Evolutionary conservation across 495 filamentous ascomycete species (phyloP).

Genomic region (Penicillium verhagenii): DNA sequence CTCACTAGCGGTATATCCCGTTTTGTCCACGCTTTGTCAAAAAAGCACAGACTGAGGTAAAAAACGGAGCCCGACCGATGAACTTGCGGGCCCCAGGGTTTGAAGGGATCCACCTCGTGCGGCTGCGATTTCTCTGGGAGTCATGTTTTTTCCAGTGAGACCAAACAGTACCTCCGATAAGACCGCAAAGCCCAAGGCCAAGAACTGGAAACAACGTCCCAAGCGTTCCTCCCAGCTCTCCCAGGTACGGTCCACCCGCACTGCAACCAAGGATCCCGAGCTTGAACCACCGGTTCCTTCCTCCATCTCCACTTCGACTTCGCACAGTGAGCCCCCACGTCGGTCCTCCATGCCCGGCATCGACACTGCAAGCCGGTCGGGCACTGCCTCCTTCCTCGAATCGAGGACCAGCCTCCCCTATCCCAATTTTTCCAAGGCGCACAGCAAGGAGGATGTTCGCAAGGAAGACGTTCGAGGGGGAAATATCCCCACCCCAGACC

Average conservation of each 20-base stretch:
- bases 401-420: conserved; percentile 71
- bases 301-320: conserved; percentile 36
- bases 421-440: conserved; percentile 81
- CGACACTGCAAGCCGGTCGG: conserved; percentile 37
- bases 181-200: conserved; percentile 28
- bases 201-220: conserved; percentile 27
- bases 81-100: conserved; percentile 21
- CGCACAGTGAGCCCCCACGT: conserved; percentile 31
- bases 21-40: neutral
- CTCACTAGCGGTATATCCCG: conserved; percentile 11
- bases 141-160: conserved; percentile 49
- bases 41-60: conserved; percentile 3
- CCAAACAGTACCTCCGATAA: conserved; percentile 38
- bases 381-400: conserved; percentile 46
- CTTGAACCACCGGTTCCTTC: conserved; percentile 36
- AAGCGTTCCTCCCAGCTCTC: conserved; percentile 41
- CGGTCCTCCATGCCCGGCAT: conserved; percentile 51
- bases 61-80: conserved; percentile 17
- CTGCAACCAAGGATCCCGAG: conserved; percentile 51
- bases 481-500: conserved; percentile 72
- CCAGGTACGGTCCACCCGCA: conserved; percentile 39
- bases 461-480: conserved; percentile 65
- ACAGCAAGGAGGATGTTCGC: conserved; percentile 80
- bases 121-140: conserved; percentile 32
- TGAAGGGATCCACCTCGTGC: conserved; percentile 27